phyloP scores from a whole-genome alignment of 2,329 filamentous ascomycete genomes.

The Trichophyton schoenleinii region DNA sequence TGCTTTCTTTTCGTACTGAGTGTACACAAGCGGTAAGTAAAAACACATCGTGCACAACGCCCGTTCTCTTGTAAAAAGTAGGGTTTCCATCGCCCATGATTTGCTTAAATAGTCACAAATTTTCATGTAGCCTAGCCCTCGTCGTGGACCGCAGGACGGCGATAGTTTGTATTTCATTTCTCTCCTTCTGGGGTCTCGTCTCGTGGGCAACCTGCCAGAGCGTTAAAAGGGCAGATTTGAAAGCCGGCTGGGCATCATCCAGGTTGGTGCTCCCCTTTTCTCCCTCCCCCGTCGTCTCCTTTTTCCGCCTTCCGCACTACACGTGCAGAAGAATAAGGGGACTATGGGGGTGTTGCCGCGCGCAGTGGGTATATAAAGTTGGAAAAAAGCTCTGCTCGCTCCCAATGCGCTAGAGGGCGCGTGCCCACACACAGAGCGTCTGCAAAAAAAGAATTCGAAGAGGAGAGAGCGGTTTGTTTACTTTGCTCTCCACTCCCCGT shows the following conservation, averaged over 20 bases:
- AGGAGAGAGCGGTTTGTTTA: background rate
- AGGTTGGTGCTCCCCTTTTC: background rate
- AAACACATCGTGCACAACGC: background rate
- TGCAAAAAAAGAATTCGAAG: background rate
- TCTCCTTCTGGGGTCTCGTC: background rate
- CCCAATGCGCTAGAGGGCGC: conserved; percentile 2
- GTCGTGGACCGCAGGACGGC: background rate
- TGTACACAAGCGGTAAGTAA: background rate
- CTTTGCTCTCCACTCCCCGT: background rate
- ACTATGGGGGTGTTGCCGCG: background rate
- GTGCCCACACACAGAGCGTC: background rate
- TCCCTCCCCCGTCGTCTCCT: too few relatives aligned
- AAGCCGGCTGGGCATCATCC: background rate
- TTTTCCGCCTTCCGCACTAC: background rate
- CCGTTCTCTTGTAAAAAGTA: background rate
- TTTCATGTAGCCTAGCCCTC: background rate
- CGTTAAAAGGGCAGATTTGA: background rate
- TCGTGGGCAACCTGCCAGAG: background rate
- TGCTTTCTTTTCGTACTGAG: background rate
- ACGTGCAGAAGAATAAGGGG: background rate
- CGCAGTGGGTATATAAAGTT: background rate
- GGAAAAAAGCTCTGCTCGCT: background rate
- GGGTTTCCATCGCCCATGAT: background rate
- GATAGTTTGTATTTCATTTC: background rate
- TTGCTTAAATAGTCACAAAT: background rate